Base-by-base conservation (phyloP, 176 grass and related monocot species). In the Raddia guianensis region DNA sequence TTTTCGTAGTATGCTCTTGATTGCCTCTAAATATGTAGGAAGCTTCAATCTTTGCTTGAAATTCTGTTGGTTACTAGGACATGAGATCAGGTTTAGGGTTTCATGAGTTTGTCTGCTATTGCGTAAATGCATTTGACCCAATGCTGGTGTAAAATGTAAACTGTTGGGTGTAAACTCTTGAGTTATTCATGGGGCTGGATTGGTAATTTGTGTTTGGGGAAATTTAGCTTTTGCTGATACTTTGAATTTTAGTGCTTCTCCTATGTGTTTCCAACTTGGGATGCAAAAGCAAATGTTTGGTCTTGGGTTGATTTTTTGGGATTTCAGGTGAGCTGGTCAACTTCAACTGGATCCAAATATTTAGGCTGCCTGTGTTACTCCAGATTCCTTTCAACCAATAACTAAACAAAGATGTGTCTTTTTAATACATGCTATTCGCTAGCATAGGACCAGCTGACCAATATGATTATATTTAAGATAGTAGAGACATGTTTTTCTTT, bases 351-450 rank as follows among this genome's bases (percentile, higher is more conserved):
- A 57, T 19, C 47, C 34, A 3, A 2, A 59, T 27, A 63, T 77
- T 12, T 15, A 50, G 68, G 72, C 21, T 48, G 0, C 55, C 55
- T 45, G 27, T 82, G n/a, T 27, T 69, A 49, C 16, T n/a, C n/a
- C n/a, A n/a, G n/a, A n/a, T 77, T 71, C 46, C 20, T 64, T 82
- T 33, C 35, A 88, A 65, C 80, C 81, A 77, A 59, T 58, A 66
- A 40, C 59, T 66, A 32, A 40, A 67, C 32, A 64, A 57, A 83
- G 21, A 37, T 75, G 8, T 2, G 14, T 19, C 45, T 54, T 70
- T 27, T 9, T 51, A 66, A 54, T 83, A 62, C 35, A 40, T 55
- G 10, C 2, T 46, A 80, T 68, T 74, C 35, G 62, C 9, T 80
- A 60, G 49, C 48, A 56, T 63, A n/a, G 47, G 47, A 9, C 27